Base-by-base conservation (phyloP, 1,284 basidiomycete species). In the Ceratobasidium sp. region DNA sequence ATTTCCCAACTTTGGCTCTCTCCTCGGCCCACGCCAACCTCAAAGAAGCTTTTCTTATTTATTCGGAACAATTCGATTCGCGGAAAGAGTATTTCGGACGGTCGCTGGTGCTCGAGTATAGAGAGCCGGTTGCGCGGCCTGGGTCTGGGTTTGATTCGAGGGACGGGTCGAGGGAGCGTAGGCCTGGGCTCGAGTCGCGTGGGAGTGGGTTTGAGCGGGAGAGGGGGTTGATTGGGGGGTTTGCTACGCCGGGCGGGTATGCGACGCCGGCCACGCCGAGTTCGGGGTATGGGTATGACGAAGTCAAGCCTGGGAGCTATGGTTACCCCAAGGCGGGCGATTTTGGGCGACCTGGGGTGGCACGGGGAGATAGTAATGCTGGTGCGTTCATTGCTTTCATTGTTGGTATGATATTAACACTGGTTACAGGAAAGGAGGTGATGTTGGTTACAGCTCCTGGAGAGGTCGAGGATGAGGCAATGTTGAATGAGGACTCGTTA, bases 401-500 rank as follows among this genome's bases (percentile, higher is more conserved):
- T 47, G 57, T 40, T 60, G n/a, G 17, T 6, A 12, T 45, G 40
- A 2, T 17, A 22, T 1, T 22, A 47, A 43, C 31, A 25, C 27
- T 34, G 52, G 13, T 27, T 22, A 27, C n/a, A 10, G 60, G 60
- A 1, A 32, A 22, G 8, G 60, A 50, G 22, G 47, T 20, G 1
- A 47, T 68, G 64, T 15, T 55, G 15, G 31, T 68, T 6, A 54
- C 22, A 1, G 35, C 32, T 45, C 40, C 52, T 8, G 29, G 10
- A 12, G 40, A 54, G n/a, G 60, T 2, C 3, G 64, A 68, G 31
- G 64, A 68, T 13, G 64, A 68, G 20, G 64, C 64, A 10, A 68
- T 68, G 64, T 27, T 68, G 27, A 68, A 68, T 22, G 64, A 68
- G 52, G 64, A 68, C 31, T 68, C 64, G 42, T 35, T 68, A 40